A percentile compares a stretch with the other conserved stretches of the same genome.
Conservation (phyloP, 1,139 yeast genomes). For the Scheffersomyces lignicola region DNA sequence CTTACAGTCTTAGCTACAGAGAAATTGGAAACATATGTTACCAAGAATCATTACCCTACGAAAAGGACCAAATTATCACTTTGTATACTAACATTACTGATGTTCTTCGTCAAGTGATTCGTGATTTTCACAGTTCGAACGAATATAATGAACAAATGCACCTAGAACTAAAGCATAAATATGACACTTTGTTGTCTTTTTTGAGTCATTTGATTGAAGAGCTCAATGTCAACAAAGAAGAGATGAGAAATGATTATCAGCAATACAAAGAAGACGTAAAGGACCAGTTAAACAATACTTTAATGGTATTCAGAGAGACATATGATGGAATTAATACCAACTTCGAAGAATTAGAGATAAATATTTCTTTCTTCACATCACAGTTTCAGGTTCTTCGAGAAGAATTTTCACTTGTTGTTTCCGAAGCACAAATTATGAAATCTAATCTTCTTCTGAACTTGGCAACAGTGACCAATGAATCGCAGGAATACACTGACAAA, state of each 20-base stretch:
- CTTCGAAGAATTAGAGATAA: constrained; percentile 9
- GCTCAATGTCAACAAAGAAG: constrained; percentile 6
- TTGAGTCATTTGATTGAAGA: constrained; percentile 11
- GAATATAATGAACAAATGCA: constrained; percentile 13
- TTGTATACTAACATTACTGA: constrained; percentile 49
- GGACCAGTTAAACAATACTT: constrained; percentile 12
- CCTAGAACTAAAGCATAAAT: constrained; percentile 14
- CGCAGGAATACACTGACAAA: background rate
- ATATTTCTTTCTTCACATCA: constrained; percentile 10
- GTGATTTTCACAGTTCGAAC: constrained; percentile 17
- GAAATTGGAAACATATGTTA: constrained; percentile 48
- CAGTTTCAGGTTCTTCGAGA: background rate
- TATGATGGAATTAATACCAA: constrained; percentile 13
- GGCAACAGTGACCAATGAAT: background rate
- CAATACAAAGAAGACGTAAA: constrained; percentile 15
- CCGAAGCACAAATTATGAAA: background rate
- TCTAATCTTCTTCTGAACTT: background rate
- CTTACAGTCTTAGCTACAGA: constrained; percentile 58
- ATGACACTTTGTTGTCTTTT: constrained; percentile 15
- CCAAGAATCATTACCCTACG: constrained; percentile 51
- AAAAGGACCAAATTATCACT: constrained; percentile 49
- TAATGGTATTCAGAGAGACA: constrained; percentile 8
- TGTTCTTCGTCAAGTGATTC: constrained; percentile 22
- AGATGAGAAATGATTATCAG: constrained; percentile 11
- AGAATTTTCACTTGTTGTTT: background rate